Evolutionary conservation across 305 asterid genomes (phyloP).

Genomic region (Stenogyne calaminthoides): DNA sequence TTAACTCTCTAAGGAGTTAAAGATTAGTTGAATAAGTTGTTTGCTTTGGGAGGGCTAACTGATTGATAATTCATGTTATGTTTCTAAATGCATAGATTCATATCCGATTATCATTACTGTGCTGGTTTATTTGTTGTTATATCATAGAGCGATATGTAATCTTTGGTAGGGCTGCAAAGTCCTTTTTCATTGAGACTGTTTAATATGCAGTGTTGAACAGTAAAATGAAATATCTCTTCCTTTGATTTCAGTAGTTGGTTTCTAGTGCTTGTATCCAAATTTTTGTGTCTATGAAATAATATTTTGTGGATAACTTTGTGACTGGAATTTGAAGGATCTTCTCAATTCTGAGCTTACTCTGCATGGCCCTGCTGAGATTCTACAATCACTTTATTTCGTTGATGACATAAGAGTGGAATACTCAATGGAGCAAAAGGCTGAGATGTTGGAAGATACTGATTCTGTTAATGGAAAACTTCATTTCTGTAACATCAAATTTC

Average conservation of each 20-base stretch:
- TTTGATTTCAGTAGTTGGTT: slow-evolving; percentile 20
- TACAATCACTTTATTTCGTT: slow-evolving; percentile 62
- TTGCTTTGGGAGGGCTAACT: slow-evolving; percentile 18
- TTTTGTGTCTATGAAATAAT: slow-evolving; percentile 14
- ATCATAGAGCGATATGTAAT: slow-evolving; percentile 11
- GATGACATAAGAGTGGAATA: slow-evolving; percentile 49
- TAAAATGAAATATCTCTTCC: slow-evolving; percentile 10
- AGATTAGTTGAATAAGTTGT: slow-evolving; percentile 12
- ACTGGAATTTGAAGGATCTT: slow-evolving; percentile 59
- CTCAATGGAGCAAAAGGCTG: slow-evolving; percentile 47
- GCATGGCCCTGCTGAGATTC: slow-evolving; percentile 56
- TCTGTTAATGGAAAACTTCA: slow-evolving; percentile 42
- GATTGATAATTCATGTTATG: not conserved
- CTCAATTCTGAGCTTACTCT: slow-evolving; percentile 45
- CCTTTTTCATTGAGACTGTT: slow-evolving; percentile 21
- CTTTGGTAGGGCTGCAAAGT: slow-evolving; percentile 8
- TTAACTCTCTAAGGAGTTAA: slow-evolving; percentile 21
- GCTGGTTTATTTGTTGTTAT: slow-evolving; percentile 13
- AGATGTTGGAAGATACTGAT: slow-evolving; percentile 57
- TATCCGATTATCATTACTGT: slow-evolving; percentile 20
- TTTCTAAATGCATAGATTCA: slow-evolving; percentile 15
- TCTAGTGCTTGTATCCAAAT: slow-evolving; percentile 12
- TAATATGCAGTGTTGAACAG: slow-evolving; percentile 16
- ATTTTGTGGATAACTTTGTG: slow-evolving; percentile 16
- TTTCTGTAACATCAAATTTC: slow-evolving; percentile 45